These are phyloP conservation scores for Cryptosporidium felis DNA, from an alignment of 169 alveolate species.

Conservation along the genomic window DNA sequence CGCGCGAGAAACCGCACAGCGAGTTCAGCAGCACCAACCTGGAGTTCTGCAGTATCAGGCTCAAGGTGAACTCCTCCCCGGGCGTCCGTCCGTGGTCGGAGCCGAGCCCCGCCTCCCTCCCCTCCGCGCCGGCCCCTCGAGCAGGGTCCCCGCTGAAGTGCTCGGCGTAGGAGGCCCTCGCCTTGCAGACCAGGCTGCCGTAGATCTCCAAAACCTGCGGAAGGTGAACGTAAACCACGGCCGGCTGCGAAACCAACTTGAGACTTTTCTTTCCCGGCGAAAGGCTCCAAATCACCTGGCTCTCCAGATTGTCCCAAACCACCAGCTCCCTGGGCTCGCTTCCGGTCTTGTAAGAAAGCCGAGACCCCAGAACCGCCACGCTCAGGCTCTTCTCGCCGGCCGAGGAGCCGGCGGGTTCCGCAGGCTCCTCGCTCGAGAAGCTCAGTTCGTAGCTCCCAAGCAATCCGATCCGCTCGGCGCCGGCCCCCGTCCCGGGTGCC, in stretches of 20 bases:
- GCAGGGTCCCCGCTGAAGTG: too few species aligned
- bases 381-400: not conserved
- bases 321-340: not conserved
- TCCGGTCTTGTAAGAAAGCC: not conserved
- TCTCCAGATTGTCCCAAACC: slow-evolving; percentile 25
- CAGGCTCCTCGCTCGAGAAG: not conserved
- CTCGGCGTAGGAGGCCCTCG: not conserved
- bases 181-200: not conserved
- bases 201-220: slow-evolving; percentile 9
- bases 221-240: not conserved
- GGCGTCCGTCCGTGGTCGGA: not conserved
- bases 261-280: not conserved
- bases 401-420: not conserved
- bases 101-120: not conserved
- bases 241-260: slow-evolving; percentile 13
- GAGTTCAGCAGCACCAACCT: slow-evolving; percentile 34
- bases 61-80: slow-evolving; percentile 6
- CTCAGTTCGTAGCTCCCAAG: too few species aligned
- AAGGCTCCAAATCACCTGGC: not conserved
- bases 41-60: slow-evolving; percentile 25
- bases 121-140: not conserved
- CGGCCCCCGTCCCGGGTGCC: too few species aligned
- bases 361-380: not conserved
- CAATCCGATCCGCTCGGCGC: too few species aligned
- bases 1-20: not conserved